Evolutionary conservation across 2,329 filamentous ascomycete species (phyloP), one percentile per base, ranked within the genome.

Genomic region (Periconia sp.): DNA sequence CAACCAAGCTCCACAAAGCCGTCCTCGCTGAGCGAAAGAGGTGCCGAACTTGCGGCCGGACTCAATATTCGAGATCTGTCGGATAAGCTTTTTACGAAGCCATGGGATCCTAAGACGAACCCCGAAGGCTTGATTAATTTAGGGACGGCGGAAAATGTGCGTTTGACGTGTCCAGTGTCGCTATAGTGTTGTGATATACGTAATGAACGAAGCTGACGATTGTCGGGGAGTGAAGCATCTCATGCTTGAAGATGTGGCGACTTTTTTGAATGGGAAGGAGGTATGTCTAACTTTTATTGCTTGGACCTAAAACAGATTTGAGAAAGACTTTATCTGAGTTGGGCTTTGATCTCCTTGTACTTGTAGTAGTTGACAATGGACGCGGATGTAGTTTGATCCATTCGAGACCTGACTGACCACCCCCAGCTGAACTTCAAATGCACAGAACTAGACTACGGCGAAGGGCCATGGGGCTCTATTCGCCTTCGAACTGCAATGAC

Each of bases 401-500:
- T 15, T 5, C 13, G 9, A 36, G 16, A 23, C 16, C 13, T 15
- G 33, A 23, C 6, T 23, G 9, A 11, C 16, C 12, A 17, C 13
- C 8, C 5, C 12, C 25, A 57, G 57, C 31, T 72, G 30, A 46
- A 48, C 15, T 65, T 73, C 18, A 56, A 61, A 13, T 31, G 60
- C 12, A 45, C 62, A 24, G 67, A 69, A 7, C 61, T 75, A 37
- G 67, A 66, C 36, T 78, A 78, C 52, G 64, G 66, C 23, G 67
- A 69, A 36, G 68, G 66, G 8, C 68, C 70, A 10, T 65, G 56
- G 48, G 70, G 71, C 5, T 69, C 65, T 18, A 52, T 49, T 11
- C 60, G 66, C 13, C 65, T 79, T n/a, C 70, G 70, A 0, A 52
- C 46, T 4, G 71, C 70, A 0, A 66, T 77, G 46, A 69, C 74